Conservation (phyloP, 2,329 filamentous ascomycete species). For the Truncatella angustata region DNA sequence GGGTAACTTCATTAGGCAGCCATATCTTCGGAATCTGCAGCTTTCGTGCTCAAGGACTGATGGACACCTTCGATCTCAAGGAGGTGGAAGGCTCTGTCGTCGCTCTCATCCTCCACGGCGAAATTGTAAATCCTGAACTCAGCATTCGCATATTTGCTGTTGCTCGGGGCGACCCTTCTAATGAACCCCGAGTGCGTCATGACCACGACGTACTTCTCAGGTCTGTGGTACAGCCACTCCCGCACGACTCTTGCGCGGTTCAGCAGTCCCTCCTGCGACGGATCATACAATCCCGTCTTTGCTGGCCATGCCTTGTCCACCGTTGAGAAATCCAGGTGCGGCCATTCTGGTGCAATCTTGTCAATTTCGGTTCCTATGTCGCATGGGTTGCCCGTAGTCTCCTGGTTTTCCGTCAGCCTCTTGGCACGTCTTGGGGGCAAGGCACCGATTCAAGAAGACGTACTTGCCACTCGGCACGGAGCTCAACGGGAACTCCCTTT, state of each 20-base stretch:
- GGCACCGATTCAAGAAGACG: not conserved
- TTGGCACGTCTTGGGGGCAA: not conserved
- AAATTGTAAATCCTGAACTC: conserved; percentile 27
- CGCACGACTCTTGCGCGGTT: conserved; percentile 24
- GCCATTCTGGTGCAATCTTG: conserved; percentile 25
- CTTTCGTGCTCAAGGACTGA: too few species aligned
- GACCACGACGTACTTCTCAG: conserved; percentile 28
- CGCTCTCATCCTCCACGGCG: conserved; percentile 6
- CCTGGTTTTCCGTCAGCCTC: conserved; percentile 17
- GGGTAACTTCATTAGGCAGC: conserved; percentile 1
- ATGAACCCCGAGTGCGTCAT: conserved; percentile 32
- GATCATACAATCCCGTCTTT: conserved; percentile 29
- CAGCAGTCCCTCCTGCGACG: conserved; percentile 24
- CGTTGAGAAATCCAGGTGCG: conserved; percentile 27
- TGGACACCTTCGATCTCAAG: not conserved
- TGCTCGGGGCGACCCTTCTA: conserved; percentile 20
- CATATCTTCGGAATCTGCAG: not conserved
- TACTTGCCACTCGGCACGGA: conserved; percentile 33
- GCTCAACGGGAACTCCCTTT: conserved; percentile 24
- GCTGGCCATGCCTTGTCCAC: conserved; percentile 29
- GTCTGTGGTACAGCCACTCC: conserved; percentile 25
- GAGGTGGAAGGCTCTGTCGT: not conserved
- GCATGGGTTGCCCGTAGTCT: conserved; percentile 29
- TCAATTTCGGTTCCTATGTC: conserved; percentile 24
- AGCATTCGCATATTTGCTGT: conserved; percentile 25